Evolutionary conservation across 169 alveolate species (phyloP), one percentile per base, ranked within the genome.

Genomic region (Theileria equi): DNA sequence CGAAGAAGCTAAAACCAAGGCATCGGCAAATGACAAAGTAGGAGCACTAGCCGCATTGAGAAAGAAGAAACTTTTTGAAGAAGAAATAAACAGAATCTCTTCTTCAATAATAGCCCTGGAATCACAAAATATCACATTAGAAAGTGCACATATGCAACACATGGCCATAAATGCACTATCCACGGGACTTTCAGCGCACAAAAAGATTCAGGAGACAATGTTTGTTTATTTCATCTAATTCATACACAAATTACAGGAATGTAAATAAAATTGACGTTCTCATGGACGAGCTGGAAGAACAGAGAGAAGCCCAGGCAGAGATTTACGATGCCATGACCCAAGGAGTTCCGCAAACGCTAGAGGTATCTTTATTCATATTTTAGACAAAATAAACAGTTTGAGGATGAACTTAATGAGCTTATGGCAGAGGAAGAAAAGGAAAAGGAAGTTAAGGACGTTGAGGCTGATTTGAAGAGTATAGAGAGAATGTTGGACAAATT

Each of bases 141-240:
- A 85, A 67, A 82, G 85, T 45, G 85, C 88, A 50, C 85, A 81
- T 28, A 70, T 85, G 73, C 92, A 85, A 44, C 87, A 85, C 45
- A 40, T 77, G 64, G 89, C 92, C 6, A 80, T 80, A 16, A 74
- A 67, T 54, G 92, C 92, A 11, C 60, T 85, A 40, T 36, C 80
- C 71, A 60, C 55, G 21, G 76, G 79, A 3, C 71, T 61, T 17
- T 34, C 57, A 21, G 79, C 67, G 16, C 85, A 76, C 38, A 66
- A 76, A 26, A 19, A n/a, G 21, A 41, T 76, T 32, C 85, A 76
- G 49, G 61, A 28, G 17, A 13, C 62, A n/a, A 29, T 61, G 72
- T 49, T 25, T 26, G 68, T 59, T 6, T 6, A 26, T 21, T 26
- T 41, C 45, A 10, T 36, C 10, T 13, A 13, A 36, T 11, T 36